Conservation (phyloP, 2,329 filamentous ascomycete species). For the Aspergillus costaricaensis region DNA sequence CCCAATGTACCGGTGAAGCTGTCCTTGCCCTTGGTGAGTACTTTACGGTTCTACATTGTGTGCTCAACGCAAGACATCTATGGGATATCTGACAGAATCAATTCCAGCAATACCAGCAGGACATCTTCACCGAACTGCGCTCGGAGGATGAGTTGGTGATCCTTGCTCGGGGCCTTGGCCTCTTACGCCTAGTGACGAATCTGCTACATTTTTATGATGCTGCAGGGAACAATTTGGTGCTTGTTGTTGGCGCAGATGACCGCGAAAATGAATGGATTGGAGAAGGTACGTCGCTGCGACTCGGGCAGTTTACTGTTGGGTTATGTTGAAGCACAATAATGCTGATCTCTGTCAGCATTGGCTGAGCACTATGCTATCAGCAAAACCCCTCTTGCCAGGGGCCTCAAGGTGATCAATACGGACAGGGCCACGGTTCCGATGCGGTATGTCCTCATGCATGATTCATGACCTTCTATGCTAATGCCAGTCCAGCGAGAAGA, state of each 20-base stretch:
- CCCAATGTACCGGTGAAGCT: constrained; percentile 59
- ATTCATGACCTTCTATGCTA: constrained; percentile 14
- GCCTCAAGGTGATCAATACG: constrained; percentile 89
- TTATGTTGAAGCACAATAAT: not conserved
- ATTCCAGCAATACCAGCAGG: constrained; percentile 79
- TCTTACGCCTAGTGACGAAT: constrained; percentile 91
- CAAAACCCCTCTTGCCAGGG: constrained; percentile 76
- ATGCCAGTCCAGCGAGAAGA: constrained; percentile 67
- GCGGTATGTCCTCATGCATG: constrained; percentile 42
- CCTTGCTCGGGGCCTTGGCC: constrained; percentile 85
- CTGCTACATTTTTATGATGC: constrained; percentile 96
- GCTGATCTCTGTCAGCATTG: constrained; percentile 56
- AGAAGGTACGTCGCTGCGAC: constrained; percentile 54
- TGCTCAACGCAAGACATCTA: not conserved
- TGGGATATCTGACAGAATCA: constrained; percentile 17
- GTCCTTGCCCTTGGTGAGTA: constrained; percentile 60
- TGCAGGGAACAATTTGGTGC: constrained; percentile 86
- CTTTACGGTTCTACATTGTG: not conserved
- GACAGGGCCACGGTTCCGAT: constrained; percentile 85
- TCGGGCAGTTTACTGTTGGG: not conserved
- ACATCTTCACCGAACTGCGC: constrained; percentile 86
- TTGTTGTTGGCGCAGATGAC: constrained; percentile 86
- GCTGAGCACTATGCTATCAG: constrained; percentile 94
- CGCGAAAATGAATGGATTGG: constrained; percentile 97
- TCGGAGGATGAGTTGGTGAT: constrained; percentile 92